Evolutionary conservation across 768 basidiomycete species (phyloP), one percentile per base, ranked within the genome.

Genomic region (Boletus rubroflammeus): DNA sequence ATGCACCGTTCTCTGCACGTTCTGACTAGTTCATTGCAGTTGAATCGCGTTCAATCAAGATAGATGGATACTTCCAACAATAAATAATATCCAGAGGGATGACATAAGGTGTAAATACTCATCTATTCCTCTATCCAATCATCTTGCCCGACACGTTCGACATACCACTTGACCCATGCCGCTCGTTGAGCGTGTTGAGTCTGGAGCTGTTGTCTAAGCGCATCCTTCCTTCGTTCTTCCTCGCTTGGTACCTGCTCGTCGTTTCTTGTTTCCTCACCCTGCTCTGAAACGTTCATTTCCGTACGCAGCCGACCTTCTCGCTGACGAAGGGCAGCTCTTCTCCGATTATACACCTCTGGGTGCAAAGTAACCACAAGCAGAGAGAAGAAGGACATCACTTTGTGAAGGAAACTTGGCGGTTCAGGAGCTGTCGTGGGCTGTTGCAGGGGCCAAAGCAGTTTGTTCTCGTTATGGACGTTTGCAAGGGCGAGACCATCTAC

Each of bases 301-400:
- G 83, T 85, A 57, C 86, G 76, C 34, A 90, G 66, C 41, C 78
- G 76, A 8, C 85, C 83, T 72, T 90, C 88, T 48, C 88, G 72
- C 54, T 74, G 75, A 59, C 81, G 73, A 61, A 90, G 76, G 14
- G 76, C 78, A 21, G 65, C 71, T 46, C 87, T 74, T 62, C 88
- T 75, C 55, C 82, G 78, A 63, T 89, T 83, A 81, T 88, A 89
- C 38, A 88, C 75, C 36, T 86, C 88, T 5, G 88, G 88, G 64
- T 89, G 83, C 34, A 87, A 66, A 15, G 87, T 88, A 31, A 80
- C 72, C 28, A 83, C 34, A 39, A 89, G 70, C 32, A 90, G 69
- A 29, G 74, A 71, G 29, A 82, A 57, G 63, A 90, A 88, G 9
- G 80, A 78, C 41, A 68, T 66, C 23, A 72, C 52, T 62, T 81